Evolutionary conservation across 1,284 basidiomycete genomes (phyloP).

Genomic region (Lignosus rhinocerotis): DNA sequence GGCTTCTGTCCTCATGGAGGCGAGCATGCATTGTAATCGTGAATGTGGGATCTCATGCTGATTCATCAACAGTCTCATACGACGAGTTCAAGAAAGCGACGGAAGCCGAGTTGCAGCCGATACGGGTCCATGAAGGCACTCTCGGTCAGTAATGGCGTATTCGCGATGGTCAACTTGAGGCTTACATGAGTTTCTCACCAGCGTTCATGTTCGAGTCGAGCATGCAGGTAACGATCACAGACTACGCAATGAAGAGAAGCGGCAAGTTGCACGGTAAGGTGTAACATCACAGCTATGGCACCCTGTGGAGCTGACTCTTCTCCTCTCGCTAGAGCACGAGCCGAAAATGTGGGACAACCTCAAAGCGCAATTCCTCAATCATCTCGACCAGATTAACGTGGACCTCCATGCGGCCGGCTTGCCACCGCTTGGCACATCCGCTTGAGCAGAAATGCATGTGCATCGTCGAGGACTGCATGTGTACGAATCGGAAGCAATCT

Average conservation of each 20-base stretch:
- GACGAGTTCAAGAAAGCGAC: constrained; percentile 57
- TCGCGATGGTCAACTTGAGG: background rate
- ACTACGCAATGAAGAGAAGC: constrained; percentile 59
- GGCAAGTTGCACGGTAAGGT: constrained; percentile 55
- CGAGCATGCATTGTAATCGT: constrained; percentile 24
- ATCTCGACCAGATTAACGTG: constrained; percentile 55
- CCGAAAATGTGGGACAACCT: constrained; percentile 65
- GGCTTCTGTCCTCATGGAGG: constrained; percentile 64
- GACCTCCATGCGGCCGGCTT: constrained; percentile 50
- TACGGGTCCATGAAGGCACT: constrained; percentile 52
- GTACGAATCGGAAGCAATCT: background rate
- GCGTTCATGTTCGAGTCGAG: constrained; percentile 69
- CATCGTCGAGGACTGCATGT: background rate
- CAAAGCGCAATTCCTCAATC: constrained; percentile 57
- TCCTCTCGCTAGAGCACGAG: constrained; percentile 41
- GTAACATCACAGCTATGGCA: no score
- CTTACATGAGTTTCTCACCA: constrained; percentile 20
- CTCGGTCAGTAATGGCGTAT: constrained; percentile 40
- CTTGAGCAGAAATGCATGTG: background rate
- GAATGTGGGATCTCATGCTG: background rate
- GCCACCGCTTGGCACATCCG: constrained; percentile 29
- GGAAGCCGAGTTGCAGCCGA: constrained; percentile 50
- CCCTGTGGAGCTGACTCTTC: background rate
- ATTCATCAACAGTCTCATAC: constrained; percentile 46
- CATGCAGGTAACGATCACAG: constrained; percentile 62